Percentiles rank a stretch among this genome's conserved stretches.
phyloP scores from a whole-genome alignment of 2,329 filamentous ascomycete genomes.

The Fusarium pininemorale region DNA sequence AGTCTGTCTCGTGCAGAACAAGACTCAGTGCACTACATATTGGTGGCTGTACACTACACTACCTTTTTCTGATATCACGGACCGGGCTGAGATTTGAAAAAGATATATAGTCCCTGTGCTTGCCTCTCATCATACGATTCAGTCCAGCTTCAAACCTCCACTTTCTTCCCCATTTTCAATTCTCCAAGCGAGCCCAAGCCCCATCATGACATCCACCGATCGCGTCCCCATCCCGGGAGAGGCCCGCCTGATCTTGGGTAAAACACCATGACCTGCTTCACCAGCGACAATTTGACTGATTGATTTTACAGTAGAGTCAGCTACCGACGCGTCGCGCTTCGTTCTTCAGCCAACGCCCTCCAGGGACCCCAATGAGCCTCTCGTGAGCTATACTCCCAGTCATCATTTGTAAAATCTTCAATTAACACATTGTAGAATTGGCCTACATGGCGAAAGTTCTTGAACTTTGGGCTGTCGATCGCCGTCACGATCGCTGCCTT shows the following conservation, averaged over 20 bases:
- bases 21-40: neutral
- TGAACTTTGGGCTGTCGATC: constrained; percentile 43
- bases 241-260: constrained; percentile 31
- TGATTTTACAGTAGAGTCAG: constrained; percentile 11
- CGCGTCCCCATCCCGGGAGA: constrained; percentile 20
- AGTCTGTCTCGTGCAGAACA: neutral
- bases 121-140: neutral
- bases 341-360: constrained; percentile 34
- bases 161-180: neutral
- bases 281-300: neutral
- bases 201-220: constrained; percentile 19
- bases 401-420: too few relatives aligned
- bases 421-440: constrained; percentile 40
- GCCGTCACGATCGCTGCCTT: constrained; percentile 44
- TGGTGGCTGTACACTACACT: neutral
- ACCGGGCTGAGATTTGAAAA: neutral
- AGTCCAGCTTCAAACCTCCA: neutral
- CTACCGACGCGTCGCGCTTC: constrained; percentile 29
- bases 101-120: neutral
- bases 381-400: constrained; percentile 29
- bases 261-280: neutral
- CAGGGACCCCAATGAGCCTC: constrained; percentile 45
- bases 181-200: neutral
- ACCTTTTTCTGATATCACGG: neutral
- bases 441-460: constrained; percentile 41